Evolutionary conservation across 2,329 filamentous ascomycete genomes (phyloP).

Genomic region (Beauveria australis): DNA sequence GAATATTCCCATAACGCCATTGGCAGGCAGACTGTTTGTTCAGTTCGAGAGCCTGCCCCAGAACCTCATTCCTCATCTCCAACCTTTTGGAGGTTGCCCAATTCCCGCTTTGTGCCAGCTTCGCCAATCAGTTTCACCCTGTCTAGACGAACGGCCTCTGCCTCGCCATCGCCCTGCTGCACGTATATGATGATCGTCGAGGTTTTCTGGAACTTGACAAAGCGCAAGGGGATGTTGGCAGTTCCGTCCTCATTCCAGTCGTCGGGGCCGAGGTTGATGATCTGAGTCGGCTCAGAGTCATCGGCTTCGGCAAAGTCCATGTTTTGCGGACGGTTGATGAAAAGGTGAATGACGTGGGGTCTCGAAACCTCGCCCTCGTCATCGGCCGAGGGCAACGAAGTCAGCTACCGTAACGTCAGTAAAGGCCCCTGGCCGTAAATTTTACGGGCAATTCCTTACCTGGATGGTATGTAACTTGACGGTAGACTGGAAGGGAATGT

Average conservation of each 20-base stretch:
- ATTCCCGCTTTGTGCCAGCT: conserved; percentile 80
- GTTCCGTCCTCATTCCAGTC: conserved; percentile 81
- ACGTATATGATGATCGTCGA: conserved; percentile 82
- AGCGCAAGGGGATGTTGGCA: conserved; percentile 65
- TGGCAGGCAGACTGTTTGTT: background rate
- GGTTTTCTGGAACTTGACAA: conserved; percentile 96
- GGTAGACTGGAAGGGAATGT: conserved; percentile 77
- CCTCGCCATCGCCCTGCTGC: conserved; percentile 72
- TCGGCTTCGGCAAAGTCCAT: conserved; percentile 94
- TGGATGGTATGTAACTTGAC: conserved; percentile 82
- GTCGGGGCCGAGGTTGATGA: conserved; percentile 60
- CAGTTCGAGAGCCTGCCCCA: background rate
- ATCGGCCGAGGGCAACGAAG: conserved; percentile 59
- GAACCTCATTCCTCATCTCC: conserved; percentile 57
- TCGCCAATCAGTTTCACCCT: conserved; percentile 77
- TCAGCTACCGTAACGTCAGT: conserved; percentile 49
- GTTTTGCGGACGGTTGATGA: conserved; percentile 80
- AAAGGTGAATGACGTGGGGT: conserved; percentile 76
- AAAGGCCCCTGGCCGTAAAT: background rate
- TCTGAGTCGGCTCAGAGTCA: conserved; percentile 72
- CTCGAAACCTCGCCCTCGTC: conserved; percentile 71
- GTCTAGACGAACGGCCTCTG: conserved; percentile 80
- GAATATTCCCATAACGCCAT: conserved; percentile 5
- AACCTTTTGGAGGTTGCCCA: conserved; percentile 94
- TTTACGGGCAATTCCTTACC: conserved; percentile 29